Conservation (phyloP, 176 grass and related monocot species). For the Dactylis glomerata region DNA sequence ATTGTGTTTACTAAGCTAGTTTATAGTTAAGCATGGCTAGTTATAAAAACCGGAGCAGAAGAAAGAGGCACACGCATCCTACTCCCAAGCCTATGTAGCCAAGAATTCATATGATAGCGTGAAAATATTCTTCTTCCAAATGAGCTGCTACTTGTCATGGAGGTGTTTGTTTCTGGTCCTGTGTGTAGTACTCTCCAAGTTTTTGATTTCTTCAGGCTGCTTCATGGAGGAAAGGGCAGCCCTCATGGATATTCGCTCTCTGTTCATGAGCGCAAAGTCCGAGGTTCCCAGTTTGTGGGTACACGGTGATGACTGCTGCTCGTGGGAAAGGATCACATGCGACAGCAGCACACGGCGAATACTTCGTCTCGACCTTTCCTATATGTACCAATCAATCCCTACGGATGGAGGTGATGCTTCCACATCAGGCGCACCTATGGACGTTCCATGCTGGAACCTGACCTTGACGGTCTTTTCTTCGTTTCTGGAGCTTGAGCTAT, state of each 20-base stretch:
- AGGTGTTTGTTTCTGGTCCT: not conserved
- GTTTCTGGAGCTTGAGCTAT: not conserved
- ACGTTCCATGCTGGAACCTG: not conserved
- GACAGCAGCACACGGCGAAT: not conserved
- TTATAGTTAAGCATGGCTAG: not conserved
- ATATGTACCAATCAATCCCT: not conserved
- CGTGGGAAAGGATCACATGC: not conserved
- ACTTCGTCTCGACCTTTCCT: not conserved
- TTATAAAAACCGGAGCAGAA: not conserved
- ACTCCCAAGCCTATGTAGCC: not conserved
- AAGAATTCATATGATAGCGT: not conserved
- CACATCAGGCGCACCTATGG: fast-evolving
- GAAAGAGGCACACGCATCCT: too few species aligned
- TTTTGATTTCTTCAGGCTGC: not conserved
- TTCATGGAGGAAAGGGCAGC: not conserved
- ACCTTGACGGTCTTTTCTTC: not conserved
- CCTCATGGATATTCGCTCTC: not conserved
- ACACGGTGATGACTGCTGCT: not conserved
- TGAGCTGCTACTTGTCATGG: not conserved
- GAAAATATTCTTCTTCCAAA: not conserved
- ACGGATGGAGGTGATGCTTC: not conserved
- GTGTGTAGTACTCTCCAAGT: not conserved
- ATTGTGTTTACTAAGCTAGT: not conserved
- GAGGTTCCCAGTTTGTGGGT: not conserved
- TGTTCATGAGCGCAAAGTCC: not conserved